Percentiles rank a stretch among this genome's conserved stretches.
phyloP scores from a whole-genome alignment of 768 basidiomycete genomes.

The Leccinum variicolor region DNA sequence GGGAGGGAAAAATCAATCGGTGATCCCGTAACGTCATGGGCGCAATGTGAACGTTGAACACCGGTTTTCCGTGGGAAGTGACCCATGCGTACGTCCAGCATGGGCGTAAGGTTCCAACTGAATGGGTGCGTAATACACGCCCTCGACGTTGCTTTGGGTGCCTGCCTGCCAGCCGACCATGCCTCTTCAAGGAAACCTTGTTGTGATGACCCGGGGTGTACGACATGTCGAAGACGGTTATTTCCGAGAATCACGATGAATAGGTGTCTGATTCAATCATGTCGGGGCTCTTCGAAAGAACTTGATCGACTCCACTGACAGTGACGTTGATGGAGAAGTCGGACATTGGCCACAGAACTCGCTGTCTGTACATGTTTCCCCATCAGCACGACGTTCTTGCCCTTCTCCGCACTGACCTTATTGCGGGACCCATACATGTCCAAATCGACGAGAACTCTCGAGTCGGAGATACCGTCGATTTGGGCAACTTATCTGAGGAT shows the following conservation, averaged over 20 bases:
- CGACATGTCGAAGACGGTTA: constrained; percentile 1
- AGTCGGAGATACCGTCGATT: no score
- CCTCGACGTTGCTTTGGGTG: constrained; percentile 37
- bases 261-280: constrained; percentile 20
- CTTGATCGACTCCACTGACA: background rate
- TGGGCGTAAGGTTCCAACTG: constrained; percentile 56
- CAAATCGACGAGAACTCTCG: background rate
- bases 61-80: constrained; percentile 41
- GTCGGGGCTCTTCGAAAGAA: constrained; percentile 32
- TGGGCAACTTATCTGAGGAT: background rate
- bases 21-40: background rate
- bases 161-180: constrained; percentile 15
- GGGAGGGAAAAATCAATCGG: background rate
- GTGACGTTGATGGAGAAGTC: background rate
- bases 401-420: background rate
- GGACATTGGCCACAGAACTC: background rate
- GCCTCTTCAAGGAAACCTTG: constrained; percentile 41
- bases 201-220: background rate
- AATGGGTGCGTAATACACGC: constrained; percentile 41
- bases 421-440: background rate
- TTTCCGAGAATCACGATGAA: constrained; percentile 32
- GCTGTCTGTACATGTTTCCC: constrained; percentile 37
- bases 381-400: constrained; percentile 29
- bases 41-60: constrained; percentile 11
- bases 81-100: background rate